Conservation (phyloP, 164 flowering plant species). For the Piper longum region DNA sequence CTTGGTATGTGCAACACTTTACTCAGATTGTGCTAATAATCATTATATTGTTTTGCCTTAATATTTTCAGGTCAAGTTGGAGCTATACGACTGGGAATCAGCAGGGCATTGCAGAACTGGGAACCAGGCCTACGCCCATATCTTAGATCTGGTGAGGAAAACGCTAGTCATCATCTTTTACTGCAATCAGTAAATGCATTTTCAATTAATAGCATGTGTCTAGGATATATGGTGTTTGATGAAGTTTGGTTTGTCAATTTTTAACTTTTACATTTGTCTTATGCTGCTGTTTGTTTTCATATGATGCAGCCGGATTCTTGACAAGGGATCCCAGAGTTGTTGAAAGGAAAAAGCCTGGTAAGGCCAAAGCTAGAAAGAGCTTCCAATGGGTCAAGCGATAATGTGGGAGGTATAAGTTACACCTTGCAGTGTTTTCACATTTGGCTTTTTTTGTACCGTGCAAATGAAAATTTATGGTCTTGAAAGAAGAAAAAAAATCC, state of each 20-base stretch:
- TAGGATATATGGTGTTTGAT: not conserved
- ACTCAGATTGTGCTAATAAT: not conserved
- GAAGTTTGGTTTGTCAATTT: too few relatives aligned
- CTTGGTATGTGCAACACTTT: too few relatives aligned
- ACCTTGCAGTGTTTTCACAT: not conserved
- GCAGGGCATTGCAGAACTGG: constrained; percentile 93
- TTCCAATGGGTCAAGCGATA: constrained; percentile 99
- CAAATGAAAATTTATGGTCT: too few relatives aligned
- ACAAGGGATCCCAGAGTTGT: constrained; percentile 88
- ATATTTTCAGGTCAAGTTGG: constrained; percentile 73
- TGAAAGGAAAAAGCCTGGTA: constrained; percentile 97
- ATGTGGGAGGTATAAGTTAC: constrained; percentile 2
- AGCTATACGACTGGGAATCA: constrained; percentile 78
- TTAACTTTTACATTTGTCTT: not conserved
- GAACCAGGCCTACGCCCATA: constrained; percentile 82
- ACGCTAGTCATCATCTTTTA: not conserved
- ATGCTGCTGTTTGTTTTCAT: not conserved
- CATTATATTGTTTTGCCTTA: not conserved
- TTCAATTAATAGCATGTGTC: too few relatives aligned
- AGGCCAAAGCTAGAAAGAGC: constrained; percentile 97
- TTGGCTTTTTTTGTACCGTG: not conserved
- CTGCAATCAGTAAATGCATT: not conserved
- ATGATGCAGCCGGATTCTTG: constrained; percentile 66
- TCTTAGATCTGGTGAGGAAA: constrained; percentile 45
- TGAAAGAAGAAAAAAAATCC: not conserved